These are phyloP conservation scores for Schoenoplectus tabernaemontani DNA, from an alignment of 202 grass and related monocot species.

Conservation along the genomic window DNA sequence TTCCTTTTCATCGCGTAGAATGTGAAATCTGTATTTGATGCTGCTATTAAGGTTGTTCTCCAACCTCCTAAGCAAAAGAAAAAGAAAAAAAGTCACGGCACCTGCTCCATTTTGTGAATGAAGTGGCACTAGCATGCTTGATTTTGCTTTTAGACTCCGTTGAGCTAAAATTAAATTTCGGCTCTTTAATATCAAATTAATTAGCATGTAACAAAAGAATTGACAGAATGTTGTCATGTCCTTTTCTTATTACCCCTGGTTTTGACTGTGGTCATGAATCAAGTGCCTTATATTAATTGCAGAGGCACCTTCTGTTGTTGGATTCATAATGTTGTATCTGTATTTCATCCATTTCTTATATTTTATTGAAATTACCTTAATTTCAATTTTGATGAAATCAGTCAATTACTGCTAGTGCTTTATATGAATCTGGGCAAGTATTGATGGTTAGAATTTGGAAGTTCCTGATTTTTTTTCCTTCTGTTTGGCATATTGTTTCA, in stretches of 20 bases:
- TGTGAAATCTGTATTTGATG: constrained; percentile 37
- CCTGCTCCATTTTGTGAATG: constrained; percentile 35
- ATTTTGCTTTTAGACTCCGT: constrained; percentile 16
- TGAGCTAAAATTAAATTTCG: constrained; percentile 8
- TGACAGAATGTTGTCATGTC: constrained; percentile 1
- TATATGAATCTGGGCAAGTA: not conserved
- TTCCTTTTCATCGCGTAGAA: constrained; percentile 15
- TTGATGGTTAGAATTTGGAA: not conserved
- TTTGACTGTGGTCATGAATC: not conserved
- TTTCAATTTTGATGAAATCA: not conserved
- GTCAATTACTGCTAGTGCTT: not conserved
- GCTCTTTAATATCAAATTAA: not conserved
- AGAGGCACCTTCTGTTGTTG: constrained; percentile 14
- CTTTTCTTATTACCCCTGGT: not conserved
- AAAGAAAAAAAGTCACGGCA: constrained; percentile 21
- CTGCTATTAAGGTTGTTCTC: constrained; percentile 36
- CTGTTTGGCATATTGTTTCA: not conserved
- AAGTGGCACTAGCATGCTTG: not conserved
- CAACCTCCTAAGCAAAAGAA: constrained; percentile 33
- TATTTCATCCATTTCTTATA: constrained; percentile 1
- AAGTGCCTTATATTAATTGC: constrained; percentile 9
- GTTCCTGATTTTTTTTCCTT: not conserved
- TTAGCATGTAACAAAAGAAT: constrained; percentile 11
- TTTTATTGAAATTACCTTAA: constrained; percentile 13
- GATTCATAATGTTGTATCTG: constrained; percentile 2